Evolutionary conservation across 352 stramenopile species (phyloP).

Genomic region (Blastocystis sp.): DNA sequence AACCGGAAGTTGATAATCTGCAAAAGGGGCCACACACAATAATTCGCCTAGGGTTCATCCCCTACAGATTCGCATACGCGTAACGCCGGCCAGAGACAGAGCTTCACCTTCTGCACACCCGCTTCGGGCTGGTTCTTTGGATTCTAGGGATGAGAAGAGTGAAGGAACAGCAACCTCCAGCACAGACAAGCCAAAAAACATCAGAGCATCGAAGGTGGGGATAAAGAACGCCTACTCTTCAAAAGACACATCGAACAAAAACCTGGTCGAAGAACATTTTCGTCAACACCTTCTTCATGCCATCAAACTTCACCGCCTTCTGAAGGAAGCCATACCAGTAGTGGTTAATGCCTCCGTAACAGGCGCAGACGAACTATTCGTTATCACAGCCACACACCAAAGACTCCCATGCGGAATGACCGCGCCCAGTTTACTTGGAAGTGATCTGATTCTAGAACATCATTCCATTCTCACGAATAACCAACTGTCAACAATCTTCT

Average conservation of each 20-base stretch:
- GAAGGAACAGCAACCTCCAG: conserved; percentile 10
- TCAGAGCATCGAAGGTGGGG: conserved; percentile 37
- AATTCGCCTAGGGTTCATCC: conserved; percentile 36
- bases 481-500: conserved; percentile 42
- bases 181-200: conserved; percentile 51
- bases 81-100: conserved; percentile 46
- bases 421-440: conserved; percentile 56
- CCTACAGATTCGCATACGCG: not conserved
- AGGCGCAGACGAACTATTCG: conserved; percentile 60
- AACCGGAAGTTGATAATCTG: conserved; percentile 69
- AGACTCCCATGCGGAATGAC: conserved; percentile 53
- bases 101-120: conserved; percentile 63
- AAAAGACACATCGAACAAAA: not conserved
- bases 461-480: not conserved
- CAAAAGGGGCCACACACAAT: conserved; percentile 64
- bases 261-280: conserved; percentile 68
- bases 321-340: conserved; percentile 65
- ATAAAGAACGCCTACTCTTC: conserved; percentile 43
- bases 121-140: conserved; percentile 52
- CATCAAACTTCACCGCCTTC: conserved; percentile 1
- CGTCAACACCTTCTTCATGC: conserved; percentile 62
- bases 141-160: conserved; percentile 30
- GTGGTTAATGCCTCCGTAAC: conserved; percentile 66
- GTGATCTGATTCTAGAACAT: conserved; percentile 19
- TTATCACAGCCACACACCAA: not conserved